Conservation (phyloP, 1,284 basidiomycete species). For the Sphaerobolus stellatus region DNA sequence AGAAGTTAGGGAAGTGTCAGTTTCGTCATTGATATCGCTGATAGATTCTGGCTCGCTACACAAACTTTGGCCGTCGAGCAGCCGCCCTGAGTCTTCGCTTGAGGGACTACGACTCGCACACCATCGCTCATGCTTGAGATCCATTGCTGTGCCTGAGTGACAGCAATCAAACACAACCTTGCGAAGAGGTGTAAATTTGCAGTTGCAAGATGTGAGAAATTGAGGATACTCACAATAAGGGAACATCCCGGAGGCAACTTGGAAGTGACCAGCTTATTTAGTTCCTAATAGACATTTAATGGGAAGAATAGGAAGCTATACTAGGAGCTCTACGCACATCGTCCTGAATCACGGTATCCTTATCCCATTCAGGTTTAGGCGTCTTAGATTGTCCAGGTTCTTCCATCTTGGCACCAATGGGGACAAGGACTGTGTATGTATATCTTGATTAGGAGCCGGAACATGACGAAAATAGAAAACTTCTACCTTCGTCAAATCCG, state of each 20-base stretch:
- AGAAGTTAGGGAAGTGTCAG: too few relatives aligned
- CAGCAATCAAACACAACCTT: not conserved
- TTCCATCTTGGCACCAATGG: not conserved
- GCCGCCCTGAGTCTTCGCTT: too few relatives aligned
- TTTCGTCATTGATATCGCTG: too few relatives aligned
- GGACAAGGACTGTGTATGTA: not conserved
- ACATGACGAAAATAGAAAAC: not conserved
- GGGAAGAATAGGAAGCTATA: not conserved
- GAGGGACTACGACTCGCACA: too few relatives aligned
- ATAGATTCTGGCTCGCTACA: too few relatives aligned
- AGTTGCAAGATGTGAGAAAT: too few relatives aligned
- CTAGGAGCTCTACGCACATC: not conserved
- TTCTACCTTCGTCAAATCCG: slow-evolving; percentile 4
- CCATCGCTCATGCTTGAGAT: slow-evolving; percentile 2
- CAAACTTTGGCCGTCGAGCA: too few relatives aligned
- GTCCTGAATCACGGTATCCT: not conserved
- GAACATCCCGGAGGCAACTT: not conserved
- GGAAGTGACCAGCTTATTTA: not conserved
- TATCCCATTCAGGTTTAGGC: not conserved
- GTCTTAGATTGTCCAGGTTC: not conserved
- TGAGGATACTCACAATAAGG: slow-evolving; percentile 5
- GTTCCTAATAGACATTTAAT: not conserved
- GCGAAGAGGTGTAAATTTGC: not conserved
- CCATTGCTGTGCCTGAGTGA: slow-evolving; percentile 5
- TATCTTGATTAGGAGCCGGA: too few relatives aligned